Evolutionary conservation across 225 moss, liverwort and hornwort genomes (phyloP).

Genomic region (Bryoerythrophyllum caledonicum): DNA sequence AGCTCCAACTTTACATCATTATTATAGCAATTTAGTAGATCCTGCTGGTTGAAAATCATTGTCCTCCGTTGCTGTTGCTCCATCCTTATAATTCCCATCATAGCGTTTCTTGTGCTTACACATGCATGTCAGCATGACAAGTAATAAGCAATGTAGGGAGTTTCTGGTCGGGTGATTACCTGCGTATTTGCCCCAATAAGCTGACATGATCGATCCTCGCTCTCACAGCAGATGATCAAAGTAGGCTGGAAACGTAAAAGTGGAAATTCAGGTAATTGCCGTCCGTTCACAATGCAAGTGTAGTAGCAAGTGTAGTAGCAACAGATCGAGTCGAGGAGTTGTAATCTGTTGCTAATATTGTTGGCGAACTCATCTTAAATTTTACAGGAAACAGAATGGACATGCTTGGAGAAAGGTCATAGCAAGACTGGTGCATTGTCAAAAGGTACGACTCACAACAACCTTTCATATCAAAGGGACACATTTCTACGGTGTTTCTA

Average conservation of each 20-base stretch:
- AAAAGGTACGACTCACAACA: constrained; percentile 26
- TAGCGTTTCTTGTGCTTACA: not conserved
- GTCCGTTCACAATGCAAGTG: not conserved
- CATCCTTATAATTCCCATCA: not conserved
- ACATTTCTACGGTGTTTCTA: not conserved
- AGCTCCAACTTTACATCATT: constrained; percentile 13
- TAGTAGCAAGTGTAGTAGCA: constrained; percentile 1
- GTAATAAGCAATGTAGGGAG: not conserved
- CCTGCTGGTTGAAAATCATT: not conserved
- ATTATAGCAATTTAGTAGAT: constrained; percentile 4
- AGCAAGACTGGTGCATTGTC: not conserved
- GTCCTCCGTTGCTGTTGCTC: not conserved
- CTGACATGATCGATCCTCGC: constrained; percentile 48
- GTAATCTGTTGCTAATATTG: not conserved
- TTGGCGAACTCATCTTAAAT: not conserved
- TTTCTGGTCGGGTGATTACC: constrained; percentile 28
- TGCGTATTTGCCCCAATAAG: constrained; percentile 68
- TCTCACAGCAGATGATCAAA: constrained; percentile 26
- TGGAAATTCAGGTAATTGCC: not conserved
- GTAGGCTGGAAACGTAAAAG: not conserved
- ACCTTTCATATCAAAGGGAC: constrained; percentile 34
- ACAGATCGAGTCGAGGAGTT: not conserved
- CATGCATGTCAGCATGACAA: constrained; percentile 10
- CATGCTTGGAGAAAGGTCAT: constrained; percentile 7
- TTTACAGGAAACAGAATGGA: constrained; percentile 3